Percentiles rank a stretch among this genome's conserved stretches.
phyloP scores from a whole-genome alignment of 345 rosid genomes.

The Arabis hirsuta region DNA sequence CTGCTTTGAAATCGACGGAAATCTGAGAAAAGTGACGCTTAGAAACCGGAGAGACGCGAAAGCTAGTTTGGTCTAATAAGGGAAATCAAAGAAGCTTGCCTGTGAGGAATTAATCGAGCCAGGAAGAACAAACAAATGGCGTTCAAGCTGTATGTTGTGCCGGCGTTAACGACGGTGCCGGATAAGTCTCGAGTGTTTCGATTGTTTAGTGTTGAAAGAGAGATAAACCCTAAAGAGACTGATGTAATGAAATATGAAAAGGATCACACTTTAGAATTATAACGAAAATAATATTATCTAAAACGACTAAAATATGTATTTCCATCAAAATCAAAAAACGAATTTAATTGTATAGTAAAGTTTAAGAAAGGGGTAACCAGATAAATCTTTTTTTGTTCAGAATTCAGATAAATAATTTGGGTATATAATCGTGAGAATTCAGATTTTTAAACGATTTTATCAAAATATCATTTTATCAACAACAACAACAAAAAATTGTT shows the following conservation, averaged over 20 bases:
- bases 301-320: too few species aligned
- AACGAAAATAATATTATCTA: too few species aligned
- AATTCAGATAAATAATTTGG: too few species aligned
- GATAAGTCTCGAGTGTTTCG: background rate
- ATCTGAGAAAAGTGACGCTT: background rate
- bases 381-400: too few species aligned
- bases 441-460: too few species aligned
- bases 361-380: too few species aligned
- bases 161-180: conserved; percentile 33
- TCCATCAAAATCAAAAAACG: too few species aligned
- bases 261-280: background rate
- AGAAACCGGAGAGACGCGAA: background rate
- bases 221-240: conserved; percentile 22
- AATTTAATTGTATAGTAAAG: too few species aligned
- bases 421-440: too few species aligned
- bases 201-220: background rate
- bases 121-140: background rate
- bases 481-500: too few species aligned
- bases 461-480: too few species aligned
- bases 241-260: background rate
- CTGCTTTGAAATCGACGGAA: background rate
- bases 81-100: conserved; percentile 10
- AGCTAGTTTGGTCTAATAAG: background rate
- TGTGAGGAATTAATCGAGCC: background rate
- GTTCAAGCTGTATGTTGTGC: conserved; percentile 2